Base-by-base conservation (phyloP, 129 eudicot genomes). In the Escallonia herrerae region DNA sequence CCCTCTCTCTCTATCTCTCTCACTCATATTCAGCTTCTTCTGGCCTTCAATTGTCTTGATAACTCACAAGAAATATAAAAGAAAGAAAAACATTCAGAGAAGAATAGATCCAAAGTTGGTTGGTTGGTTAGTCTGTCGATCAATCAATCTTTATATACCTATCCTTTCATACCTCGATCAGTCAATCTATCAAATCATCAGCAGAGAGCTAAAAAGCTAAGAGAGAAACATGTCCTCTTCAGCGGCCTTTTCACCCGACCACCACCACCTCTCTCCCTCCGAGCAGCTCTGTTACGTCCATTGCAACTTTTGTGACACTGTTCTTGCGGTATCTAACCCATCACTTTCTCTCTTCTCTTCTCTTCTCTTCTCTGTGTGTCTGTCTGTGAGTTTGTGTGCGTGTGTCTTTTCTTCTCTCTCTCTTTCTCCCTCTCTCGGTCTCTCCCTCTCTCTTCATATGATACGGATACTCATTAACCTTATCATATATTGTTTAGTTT, bases 201-300 rank as follows among this genome's bases (percentile, higher is more conserved):
- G 56, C 67, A 77, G 56, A 67, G 15, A 51, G 69, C 68, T 56
- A 62, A 49, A 62, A 55, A 15, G 33, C 33, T 38, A 56, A 22
- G 61, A 44, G 12, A 78, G 60, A 70, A 83, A 65, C 37, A 88
- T 89, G 99, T 93, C 99, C 57, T 85, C 95, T 72, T 93, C 99
- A 60, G 76, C 90, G 79, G 60, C 83, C 60, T 83, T 79, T 79
- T 66, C 86, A 64, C 95, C 94, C 82, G 94, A 85, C 22, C 79
- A 74, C 57, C 87, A 79, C 85, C 84, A 71, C 74, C 70, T 77
- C 81, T 82, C 95, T 65, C 76, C 90, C 60, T 73, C 93, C 70
- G 96, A 88, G 70, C 86, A 93, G 69, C 95, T 93, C 80, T 93
- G 95, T 50, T 93, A 88, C 71, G 87, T 93, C 79, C 91, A 79